Conservation (phyloP, 306 rosid species). For the Lupinus albus region DNA sequence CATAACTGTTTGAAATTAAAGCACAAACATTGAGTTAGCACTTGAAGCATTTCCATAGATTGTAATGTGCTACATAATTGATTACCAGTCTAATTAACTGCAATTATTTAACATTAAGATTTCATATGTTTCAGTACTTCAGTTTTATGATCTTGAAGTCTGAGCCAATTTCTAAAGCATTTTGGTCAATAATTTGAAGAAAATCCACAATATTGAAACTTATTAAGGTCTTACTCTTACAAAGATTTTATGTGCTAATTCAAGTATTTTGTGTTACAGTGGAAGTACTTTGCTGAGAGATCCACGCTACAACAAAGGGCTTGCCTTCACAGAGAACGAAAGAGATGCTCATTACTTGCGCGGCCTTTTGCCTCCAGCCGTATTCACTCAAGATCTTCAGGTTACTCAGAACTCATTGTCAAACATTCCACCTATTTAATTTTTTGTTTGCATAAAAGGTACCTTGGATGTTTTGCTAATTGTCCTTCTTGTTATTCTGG, state of each 20-base stretch:
- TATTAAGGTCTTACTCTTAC: not conserved
- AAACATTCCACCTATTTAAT: not conserved
- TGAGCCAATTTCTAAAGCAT: not conserved
- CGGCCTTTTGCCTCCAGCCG: constrained; percentile 87
- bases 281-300: constrained; percentile 81
- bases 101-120: not conserved
- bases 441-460: not conserved
- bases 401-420: constrained; percentile 37
- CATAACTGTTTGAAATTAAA: constrained; percentile 2
- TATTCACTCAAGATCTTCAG: constrained; percentile 84
- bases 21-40: not conserved
- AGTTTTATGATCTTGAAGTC: constrained; percentile 4
- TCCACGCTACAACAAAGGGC: constrained; percentile 95
- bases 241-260: constrained; percentile 26
- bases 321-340: constrained; percentile 79
- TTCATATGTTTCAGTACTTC: constrained; percentile 1
- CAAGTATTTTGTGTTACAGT: constrained; percentile 51
- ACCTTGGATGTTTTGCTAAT: constrained; percentile 22
- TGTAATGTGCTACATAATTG: not conserved
- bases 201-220: not conserved
- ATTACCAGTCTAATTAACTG: not conserved
- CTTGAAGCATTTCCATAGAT: not conserved
- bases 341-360: constrained; percentile 97
- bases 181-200: not conserved
- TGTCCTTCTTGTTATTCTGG: constrained; percentile 20